Evolutionary conservation across 83 land plant genomes (phyloP).

Genomic region (Diphasiastrum complanatum): DNA sequence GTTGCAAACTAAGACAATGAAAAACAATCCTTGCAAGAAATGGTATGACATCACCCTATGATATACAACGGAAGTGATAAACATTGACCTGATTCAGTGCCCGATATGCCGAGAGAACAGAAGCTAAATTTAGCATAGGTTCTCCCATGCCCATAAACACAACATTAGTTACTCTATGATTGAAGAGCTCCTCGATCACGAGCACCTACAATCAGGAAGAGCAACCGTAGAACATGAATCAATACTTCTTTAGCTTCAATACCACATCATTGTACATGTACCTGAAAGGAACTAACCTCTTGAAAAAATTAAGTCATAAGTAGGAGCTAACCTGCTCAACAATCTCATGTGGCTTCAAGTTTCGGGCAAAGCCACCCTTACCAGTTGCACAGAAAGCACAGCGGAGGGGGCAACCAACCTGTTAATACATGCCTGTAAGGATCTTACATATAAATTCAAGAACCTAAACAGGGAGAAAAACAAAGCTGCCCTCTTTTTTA

Average conservation of each 20-base stretch:
- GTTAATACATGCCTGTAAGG: no score
- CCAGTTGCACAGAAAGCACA: constrained; percentile 99
- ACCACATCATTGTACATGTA: background rate
- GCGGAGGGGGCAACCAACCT: constrained; percentile 95
- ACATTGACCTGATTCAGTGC: constrained; percentile 71
- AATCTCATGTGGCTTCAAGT: constrained; percentile 83
- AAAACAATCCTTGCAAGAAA: background rate
- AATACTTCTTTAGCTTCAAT: no score
- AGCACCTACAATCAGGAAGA: constrained; percentile 50
- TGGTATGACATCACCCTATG: background rate
- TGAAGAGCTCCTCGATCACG: constrained; percentile 81
- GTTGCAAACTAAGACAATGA: no score
- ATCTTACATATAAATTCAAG: background rate
- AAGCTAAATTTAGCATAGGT: constrained; percentile 77
- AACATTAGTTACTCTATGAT: constrained; percentile 88
- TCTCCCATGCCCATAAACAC: constrained; percentile 99
- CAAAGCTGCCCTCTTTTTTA: no score
- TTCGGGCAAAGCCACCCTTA: constrained; percentile 89
- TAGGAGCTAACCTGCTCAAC: constrained; percentile 61
- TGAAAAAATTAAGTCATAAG: constrained; percentile 12
- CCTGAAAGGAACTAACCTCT: background rate
- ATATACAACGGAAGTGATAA: background rate
- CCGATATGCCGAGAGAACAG: constrained; percentile 76
- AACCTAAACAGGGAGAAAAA: background rate
- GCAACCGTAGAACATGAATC: background rate